Evolutionary conservation across 805 yeast species (phyloP).

Genomic region (Saccharomycopsis amapae): DNA sequence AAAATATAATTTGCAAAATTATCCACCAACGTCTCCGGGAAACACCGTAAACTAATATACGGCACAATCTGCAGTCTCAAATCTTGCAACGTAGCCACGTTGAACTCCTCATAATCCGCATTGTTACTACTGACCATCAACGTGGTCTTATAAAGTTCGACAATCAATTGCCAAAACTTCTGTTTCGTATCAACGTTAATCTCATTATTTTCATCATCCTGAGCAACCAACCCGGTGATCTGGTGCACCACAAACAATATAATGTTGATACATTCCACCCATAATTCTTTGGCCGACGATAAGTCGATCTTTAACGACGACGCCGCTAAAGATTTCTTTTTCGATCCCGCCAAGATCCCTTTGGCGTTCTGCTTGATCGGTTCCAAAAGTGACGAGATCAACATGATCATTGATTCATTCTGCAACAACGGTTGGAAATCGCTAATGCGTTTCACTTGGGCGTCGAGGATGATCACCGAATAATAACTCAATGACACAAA

Average conservation of each 20-base stretch:
- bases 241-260: constrained; percentile 32
- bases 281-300: constrained; percentile 33
- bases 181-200: constrained; percentile 10
- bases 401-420: constrained; percentile 39
- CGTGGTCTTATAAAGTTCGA: constrained; percentile 36
- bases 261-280: constrained; percentile 45
- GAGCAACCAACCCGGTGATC: constrained; percentile 26
- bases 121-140: constrained; percentile 31
- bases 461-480: constrained; percentile 36
- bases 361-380: constrained; percentile 39
- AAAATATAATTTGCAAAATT: constrained; percentile 45
- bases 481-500: constrained; percentile 52
- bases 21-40: constrained; percentile 31
- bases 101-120: constrained; percentile 36
- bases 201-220: constrained; percentile 19
- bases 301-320: neutral
- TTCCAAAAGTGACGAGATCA: constrained; percentile 46
- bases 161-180: constrained; percentile 34
- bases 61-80: constrained; percentile 39
- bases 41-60: constrained; percentile 28
- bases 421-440: constrained; percentile 34
- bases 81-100: constrained; percentile 36
- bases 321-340: constrained; percentile 2
- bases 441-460: constrained; percentile 29
- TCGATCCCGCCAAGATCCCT: constrained; percentile 27